Conservation (phyloP, 2,329 filamentous ascomycete genomes). For the Rhinocladiella similis region DNA sequence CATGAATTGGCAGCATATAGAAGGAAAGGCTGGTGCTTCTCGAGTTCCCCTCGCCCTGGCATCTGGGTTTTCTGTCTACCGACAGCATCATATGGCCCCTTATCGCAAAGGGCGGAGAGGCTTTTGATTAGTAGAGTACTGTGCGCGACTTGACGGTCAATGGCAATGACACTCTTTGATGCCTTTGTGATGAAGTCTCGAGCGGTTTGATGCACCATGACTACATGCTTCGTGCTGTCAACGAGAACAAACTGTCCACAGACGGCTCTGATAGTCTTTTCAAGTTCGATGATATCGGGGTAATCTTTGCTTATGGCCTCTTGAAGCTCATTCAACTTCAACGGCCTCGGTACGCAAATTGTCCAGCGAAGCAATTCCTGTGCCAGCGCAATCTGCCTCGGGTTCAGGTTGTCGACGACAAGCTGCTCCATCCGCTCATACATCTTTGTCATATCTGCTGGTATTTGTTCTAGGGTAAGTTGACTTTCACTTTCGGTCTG, state of each 20-base stretch:
- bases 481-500: constrained; percentile 23
- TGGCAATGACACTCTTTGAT: background rate
- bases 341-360: constrained; percentile 26
- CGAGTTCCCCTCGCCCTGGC: background rate
- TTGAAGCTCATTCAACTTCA: constrained; percentile 31
- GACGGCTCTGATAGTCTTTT: constrained; percentile 27
- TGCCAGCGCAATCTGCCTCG: constrained; percentile 15
- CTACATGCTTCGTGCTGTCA: constrained; percentile 23
- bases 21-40: constrained; percentile 7
- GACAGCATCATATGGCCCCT: too few relatives aligned
- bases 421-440: constrained; percentile 33
- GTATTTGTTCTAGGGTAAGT: constrained; percentile 28
- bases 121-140: constrained; percentile 5
- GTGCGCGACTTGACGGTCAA: constrained; percentile 6
- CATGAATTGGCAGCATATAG: constrained; percentile 23
- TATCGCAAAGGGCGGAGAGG: constrained; percentile 2
- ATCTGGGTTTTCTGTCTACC: background rate
- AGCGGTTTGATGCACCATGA: constrained; percentile 33
- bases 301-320: constrained; percentile 30
- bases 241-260: constrained; percentile 34
- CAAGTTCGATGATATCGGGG: constrained; percentile 25
- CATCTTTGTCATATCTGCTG: constrained; percentile 32
- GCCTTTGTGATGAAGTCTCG: constrained; percentile 25
- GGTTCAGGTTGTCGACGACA: constrained; percentile 7
- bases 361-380: constrained; percentile 32